Conservation (phyloP, 805 yeast genomes). For the Alloascoidea africana region DNA sequence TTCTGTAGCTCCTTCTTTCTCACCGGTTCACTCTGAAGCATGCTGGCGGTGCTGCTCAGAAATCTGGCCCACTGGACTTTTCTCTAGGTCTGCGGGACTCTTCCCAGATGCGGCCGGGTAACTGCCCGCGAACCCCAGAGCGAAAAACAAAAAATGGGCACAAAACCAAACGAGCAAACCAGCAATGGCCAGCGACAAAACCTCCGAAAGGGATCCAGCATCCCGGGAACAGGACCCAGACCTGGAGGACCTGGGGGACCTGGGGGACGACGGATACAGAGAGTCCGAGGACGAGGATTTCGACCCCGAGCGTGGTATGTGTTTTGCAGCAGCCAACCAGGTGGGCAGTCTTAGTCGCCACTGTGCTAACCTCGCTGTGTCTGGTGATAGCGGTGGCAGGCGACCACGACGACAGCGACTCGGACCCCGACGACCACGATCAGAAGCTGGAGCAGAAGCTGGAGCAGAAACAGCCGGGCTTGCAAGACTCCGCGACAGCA, state of each 20-base stretch:
- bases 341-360: not conserved
- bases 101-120: no score
- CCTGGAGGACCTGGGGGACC: conserved; percentile 7
- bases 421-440: conserved; percentile 12
- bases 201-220: not conserved
- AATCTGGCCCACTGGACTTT: no score
- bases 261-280: conserved; percentile 29
- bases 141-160: no score
- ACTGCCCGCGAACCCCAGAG: no score
- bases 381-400: conserved; percentile 7
- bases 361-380: no score
- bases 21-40: no score
- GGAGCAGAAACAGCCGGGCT: conserved; percentile 12
- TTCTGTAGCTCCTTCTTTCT: no score
- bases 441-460: conserved; percentile 6
- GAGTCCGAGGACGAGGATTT: conserved; percentile 48
- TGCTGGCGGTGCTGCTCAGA: no score
- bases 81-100: no score
- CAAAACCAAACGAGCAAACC: no score
- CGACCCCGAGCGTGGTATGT: conserved; percentile 24
- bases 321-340: no score
- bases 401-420: conserved; percentile 6
- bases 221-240: not conserved
- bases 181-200: no score
- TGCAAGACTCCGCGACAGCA: conserved; percentile 17